Conservation (phyloP, 2,329 filamentous ascomycete species). For the Cercospora sp. region DNA sequence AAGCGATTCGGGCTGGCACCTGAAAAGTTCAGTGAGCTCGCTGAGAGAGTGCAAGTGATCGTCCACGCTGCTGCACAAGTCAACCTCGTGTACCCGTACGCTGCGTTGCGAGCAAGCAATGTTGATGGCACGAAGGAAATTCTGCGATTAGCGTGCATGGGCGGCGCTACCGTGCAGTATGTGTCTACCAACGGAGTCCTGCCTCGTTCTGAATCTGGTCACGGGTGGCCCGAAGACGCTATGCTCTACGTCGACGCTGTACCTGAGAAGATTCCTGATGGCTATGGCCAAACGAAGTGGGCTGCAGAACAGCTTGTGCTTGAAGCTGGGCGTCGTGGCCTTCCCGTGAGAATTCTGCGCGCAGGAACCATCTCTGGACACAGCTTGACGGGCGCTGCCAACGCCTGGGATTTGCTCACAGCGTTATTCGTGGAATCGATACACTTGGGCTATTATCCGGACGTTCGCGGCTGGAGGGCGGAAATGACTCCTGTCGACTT, state of each 20-base stretch:
- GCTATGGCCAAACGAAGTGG: constrained; percentile 81
- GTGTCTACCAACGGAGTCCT: constrained; percentile 79
- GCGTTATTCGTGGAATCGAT: constrained; percentile 76
- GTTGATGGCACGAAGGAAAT: constrained; percentile 78
- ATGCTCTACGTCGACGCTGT: constrained; percentile 69
- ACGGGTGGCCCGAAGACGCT: constrained; percentile 70
- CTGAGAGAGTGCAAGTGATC: constrained; percentile 67
- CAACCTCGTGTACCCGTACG: constrained; percentile 79
- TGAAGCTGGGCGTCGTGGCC: constrained; percentile 66
- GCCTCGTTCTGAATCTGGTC: constrained; percentile 60
- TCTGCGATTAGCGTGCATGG: constrained; percentile 66
- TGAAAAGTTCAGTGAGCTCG: constrained; percentile 65
- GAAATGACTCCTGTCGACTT: constrained; percentile 87
- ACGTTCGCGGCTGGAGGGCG: constrained; percentile 72
- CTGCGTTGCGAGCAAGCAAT: constrained; percentile 70
- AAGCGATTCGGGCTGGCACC: constrained; percentile 67
- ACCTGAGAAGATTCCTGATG: constrained; percentile 66
- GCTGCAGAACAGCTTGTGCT: constrained; percentile 73
- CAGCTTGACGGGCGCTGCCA: constrained; percentile 71
- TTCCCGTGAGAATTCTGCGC: constrained; percentile 70
- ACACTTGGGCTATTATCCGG: constrained; percentile 67
- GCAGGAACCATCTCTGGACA: constrained; percentile 78
- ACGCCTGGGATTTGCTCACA: constrained; percentile 75
- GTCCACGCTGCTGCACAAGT: constrained; percentile 77
- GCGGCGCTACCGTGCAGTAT: constrained; percentile 72